Evolutionary conservation across 2,329 filamentous ascomycete species (phyloP).

Genomic region (Penicillium sp.): DNA sequence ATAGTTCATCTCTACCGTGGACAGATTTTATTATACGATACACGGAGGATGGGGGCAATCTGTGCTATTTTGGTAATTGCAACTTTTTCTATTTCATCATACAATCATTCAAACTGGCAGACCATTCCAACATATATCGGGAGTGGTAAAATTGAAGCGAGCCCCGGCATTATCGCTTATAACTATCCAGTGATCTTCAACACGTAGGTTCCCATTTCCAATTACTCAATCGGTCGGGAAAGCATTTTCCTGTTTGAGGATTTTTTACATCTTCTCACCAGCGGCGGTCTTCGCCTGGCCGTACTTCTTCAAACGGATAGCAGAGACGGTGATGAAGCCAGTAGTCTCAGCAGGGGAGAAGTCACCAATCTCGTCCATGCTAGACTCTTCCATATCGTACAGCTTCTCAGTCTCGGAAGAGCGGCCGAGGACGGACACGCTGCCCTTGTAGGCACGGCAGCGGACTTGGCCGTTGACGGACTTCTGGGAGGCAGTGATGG

Average conservation of each 20-base stretch:
- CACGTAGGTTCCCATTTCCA: conserved; percentile 16
- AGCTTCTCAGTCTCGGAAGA: conserved; percentile 69
- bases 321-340: conserved; percentile 55
- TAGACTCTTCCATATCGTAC: conserved; percentile 65
- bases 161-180: conserved; percentile 3
- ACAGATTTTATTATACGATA: background rate
- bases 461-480: conserved; percentile 63
- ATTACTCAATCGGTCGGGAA: background rate
- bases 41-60: background rate
- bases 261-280: conserved; percentile 32
- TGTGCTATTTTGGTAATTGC: conserved; percentile 13
- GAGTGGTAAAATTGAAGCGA: conserved; percentile 7
- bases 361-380: conserved; percentile 70
- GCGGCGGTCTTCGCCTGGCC: conserved; percentile 40
- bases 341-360: conserved; percentile 67
- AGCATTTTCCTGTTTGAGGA: background rate
- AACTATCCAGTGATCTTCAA: conserved; percentile 24
- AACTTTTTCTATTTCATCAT: conserved; percentile 25
- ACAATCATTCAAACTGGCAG: conserved; percentile 23
- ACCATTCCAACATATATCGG: conserved; percentile 13
- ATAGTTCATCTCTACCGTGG: background rate
- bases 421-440: conserved; percentile 49
- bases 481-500: conserved; percentile 26
- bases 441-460: conserved; percentile 67
- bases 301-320: conserved; percentile 45